Evolutionary conservation across 352 stramenopile species (phyloP), one percentile per base, ranked within the genome.

Genomic region (Phytophthora kernoviae): DNA sequence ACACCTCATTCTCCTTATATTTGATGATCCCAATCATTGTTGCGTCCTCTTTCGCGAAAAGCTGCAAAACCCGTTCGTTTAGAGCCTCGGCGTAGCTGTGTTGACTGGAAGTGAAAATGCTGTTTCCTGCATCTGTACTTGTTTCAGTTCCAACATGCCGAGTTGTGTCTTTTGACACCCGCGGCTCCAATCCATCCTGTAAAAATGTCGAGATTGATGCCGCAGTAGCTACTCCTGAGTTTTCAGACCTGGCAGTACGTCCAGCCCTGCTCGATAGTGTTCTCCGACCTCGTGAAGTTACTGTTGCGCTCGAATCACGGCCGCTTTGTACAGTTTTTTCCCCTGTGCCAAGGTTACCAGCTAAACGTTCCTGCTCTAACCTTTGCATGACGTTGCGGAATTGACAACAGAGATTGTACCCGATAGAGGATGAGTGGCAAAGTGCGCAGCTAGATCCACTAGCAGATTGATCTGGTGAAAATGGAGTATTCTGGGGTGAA

Each of bases 321-420:
- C 49, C 45, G 39, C 49, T 51, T 18, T 68, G 58, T 21, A 57
- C 22, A 15, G 50, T 20, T 33, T 72, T 58, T 47, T 32, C 40
- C 5, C n/a, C 27, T n/a, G 18, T 5, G 8, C 15, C 27, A 54
- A 17, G 11, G n/a, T 30, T 53, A 8, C 37, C 58, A 22, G 51
- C 10, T 21, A 72, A 18, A 5, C 46, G 24, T 44, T 91, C 79
- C 2, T 53, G 65, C n/a, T 79, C 64, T 15, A 91, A 51, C 22
- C 49, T 54, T 18, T 65, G 48, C 45, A 89, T 82, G 3, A 91
- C 81, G 9, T 70, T 44, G 14, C 75, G 75, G 48, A 82, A 80
- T 58, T 91, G 77, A 30, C 62, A 75, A 63, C 81, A 91, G 5
- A 91, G 49, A 45, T 88, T 85, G 67, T 87, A 85, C 18, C 77